phyloP scores from a whole-genome alignment of 176 grass and related monocot genomes.

The Cymbopogon citratus region DNA sequence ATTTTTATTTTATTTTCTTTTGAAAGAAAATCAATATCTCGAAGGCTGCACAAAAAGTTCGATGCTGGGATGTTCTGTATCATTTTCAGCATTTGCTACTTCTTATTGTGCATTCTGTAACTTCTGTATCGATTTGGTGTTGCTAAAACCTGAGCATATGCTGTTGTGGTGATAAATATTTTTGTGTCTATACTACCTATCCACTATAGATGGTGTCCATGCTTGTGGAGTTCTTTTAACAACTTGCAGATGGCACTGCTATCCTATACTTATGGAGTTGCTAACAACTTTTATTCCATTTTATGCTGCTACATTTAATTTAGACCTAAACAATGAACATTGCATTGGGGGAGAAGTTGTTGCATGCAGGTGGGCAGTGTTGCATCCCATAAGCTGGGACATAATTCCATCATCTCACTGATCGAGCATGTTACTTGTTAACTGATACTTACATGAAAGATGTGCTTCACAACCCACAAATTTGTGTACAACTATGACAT shows the following conservation, averaged over 20 bases:
- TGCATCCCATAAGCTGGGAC: not conserved
- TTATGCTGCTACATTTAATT: not conserved
- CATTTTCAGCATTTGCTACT: conserved; percentile 5
- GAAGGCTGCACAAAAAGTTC: not conserved
- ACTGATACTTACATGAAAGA: not conserved
- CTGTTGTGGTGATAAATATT: not conserved
- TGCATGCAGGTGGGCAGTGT: not conserved
- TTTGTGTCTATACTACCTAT: not conserved
- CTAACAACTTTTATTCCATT: not conserved
- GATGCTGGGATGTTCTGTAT: not conserved
- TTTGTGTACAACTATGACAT: not conserved
- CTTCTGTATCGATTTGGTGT: not conserved
- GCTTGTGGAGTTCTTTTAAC: not conserved
- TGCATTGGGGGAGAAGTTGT: not conserved
- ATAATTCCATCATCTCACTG: not conserved
- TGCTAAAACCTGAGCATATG: not conserved
- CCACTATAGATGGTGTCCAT: not conserved
- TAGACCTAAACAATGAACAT: not conserved
- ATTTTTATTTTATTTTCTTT: not conserved
- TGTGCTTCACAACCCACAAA: not conserved
- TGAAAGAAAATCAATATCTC: not conserved
- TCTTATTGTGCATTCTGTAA: too few species aligned
- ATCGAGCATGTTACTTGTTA: not conserved
- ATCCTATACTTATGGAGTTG: not conserved
- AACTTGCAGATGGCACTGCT: not conserved